Evolutionary conservation across 305 asterid genomes (phyloP).

Genomic region (Solanum hybrid): DNA sequence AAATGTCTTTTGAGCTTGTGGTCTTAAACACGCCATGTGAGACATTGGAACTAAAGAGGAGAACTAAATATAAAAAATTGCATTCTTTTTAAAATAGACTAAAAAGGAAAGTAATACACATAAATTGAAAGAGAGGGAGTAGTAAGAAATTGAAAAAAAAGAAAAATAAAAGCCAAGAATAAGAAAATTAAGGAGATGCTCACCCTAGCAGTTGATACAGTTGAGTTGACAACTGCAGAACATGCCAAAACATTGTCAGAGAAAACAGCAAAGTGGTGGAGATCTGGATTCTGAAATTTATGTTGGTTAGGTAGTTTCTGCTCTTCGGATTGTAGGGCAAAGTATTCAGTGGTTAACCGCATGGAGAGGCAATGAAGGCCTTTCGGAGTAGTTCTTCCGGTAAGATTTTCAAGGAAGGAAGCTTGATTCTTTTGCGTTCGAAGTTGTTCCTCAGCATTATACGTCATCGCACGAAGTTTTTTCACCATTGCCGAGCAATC

Average conservation of each 20-base stretch:
- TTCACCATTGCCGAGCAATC: slow-evolving; percentile 81
- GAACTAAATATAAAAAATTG: neutral
- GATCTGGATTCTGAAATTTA: slow-evolving; percentile 49
- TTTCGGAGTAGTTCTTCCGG: slow-evolving; percentile 89
- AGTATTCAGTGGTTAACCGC: slow-evolving; percentile 81
- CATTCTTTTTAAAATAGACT: neutral
- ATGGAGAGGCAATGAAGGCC: slow-evolving; percentile 89
- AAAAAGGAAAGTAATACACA: neutral
- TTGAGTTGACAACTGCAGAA: slow-evolving; percentile 88
- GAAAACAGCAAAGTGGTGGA: slow-evolving; percentile 71
- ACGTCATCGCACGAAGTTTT: slow-evolving; percentile 81
- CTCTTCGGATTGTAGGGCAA: slow-evolving; percentile 41
- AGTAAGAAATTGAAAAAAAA: neutral
- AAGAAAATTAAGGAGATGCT: slow-evolving; percentile 10
- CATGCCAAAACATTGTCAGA: slow-evolving; percentile 90
- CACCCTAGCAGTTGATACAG: slow-evolving; percentile 62
- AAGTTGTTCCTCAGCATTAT: slow-evolving; percentile 78
- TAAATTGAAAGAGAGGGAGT: neutral
- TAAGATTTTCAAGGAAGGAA: slow-evolving; percentile 57
- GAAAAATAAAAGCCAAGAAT: neutral
- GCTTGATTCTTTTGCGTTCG: slow-evolving; percentile 59
- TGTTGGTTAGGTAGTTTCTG: slow-evolving; percentile 53
- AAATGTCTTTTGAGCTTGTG: neutral
- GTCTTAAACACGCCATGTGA: neutral
- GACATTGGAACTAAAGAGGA: neutral